Evolutionary conservation across 306 rosid species (phyloP).

Genomic region (Pyrus pyrifolia): DNA sequence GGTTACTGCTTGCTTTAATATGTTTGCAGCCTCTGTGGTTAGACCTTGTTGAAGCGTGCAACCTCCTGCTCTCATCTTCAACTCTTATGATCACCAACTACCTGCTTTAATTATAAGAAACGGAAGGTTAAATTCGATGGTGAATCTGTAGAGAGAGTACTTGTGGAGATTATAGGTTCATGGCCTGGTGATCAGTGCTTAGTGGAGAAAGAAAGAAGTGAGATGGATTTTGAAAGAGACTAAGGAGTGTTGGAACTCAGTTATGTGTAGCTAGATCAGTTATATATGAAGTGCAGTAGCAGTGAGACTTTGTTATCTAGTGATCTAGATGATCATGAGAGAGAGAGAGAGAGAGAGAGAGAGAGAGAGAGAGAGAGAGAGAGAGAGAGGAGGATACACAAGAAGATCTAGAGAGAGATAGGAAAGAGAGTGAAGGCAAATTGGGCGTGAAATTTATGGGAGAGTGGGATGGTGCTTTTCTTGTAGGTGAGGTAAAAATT

Average conservation of each 20-base stretch:
- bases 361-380: not conserved
- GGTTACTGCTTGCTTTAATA: conserved; percentile 66
- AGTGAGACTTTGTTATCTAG: conserved; percentile 13
- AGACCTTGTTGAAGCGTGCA: conserved; percentile 76
- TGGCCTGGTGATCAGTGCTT: not conserved
- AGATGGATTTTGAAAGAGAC: conserved; percentile 5
- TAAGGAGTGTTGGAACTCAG: conserved; percentile 2
- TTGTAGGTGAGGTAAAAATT: conserved; percentile 77
- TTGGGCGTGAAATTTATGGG: conserved; percentile 49
- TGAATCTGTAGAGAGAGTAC: not conserved
- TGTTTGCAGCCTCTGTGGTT: conserved; percentile 61
- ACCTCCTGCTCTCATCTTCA: conserved; percentile 78
- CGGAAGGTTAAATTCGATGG: not conserved
- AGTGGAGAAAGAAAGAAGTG: not conserved
- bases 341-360: conserved; percentile 5
- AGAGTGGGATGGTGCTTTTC: conserved; percentile 71
- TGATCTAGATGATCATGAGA: conserved; percentile 21
- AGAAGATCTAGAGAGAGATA: conserved; percentile 5
- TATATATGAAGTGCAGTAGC: conserved; percentile 17
- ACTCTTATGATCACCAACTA: not conserved
- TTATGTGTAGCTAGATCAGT: conserved; percentile 8
- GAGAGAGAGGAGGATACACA: conserved; percentile 13
- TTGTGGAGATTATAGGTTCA: not conserved
- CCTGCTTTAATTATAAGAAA: not conserved
- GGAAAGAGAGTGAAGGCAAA: conserved; percentile 1